phyloP scores from a whole-genome alignment of 2,329 filamentous ascomycete genomes.

The Colletotrichum nymphaeae region DNA sequence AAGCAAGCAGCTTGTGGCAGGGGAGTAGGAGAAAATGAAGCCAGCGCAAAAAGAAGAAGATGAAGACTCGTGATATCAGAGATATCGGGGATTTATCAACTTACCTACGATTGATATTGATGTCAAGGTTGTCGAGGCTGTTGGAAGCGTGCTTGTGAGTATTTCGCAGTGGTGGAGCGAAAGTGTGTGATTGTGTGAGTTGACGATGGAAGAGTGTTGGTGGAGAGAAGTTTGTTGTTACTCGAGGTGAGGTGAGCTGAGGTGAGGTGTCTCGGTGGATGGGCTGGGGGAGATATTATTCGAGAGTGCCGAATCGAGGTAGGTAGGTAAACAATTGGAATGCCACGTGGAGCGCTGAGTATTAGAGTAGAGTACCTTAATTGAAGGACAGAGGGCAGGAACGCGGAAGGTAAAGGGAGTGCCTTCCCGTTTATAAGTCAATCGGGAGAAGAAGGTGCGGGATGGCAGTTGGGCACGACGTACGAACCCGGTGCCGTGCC shows the following conservation, averaged over 20 bases:
- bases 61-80: not conserved
- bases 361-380: not conserved
- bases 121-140: not conserved
- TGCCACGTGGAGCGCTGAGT: constrained; percentile 12
- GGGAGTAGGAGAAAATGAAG: not conserved
- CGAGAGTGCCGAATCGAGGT: not conserved
- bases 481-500: not conserved
- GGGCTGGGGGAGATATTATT: not conserved
- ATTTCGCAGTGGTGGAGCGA: not conserved
- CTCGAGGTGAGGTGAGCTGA: not conserved
- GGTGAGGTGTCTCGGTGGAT: not conserved
- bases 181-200: not conserved
- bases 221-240: not conserved
- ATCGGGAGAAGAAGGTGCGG: not conserved
- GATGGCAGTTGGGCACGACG: not conserved
- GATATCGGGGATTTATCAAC: not conserved
- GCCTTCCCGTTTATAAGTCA: constrained; percentile 8
- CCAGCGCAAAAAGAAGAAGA: not conserved
- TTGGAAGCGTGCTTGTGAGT: not conserved
- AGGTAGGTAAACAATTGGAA: not conserved
- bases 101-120: constrained; percentile 21
- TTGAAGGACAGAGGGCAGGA: not conserved
- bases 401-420: not conserved
- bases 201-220: not conserved
- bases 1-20: not conserved